These are phyloP conservation scores for Rhodotorula toruloides DNA, from an alignment of 768 basidiomycete species.

Conservation along the genomic window DNA sequence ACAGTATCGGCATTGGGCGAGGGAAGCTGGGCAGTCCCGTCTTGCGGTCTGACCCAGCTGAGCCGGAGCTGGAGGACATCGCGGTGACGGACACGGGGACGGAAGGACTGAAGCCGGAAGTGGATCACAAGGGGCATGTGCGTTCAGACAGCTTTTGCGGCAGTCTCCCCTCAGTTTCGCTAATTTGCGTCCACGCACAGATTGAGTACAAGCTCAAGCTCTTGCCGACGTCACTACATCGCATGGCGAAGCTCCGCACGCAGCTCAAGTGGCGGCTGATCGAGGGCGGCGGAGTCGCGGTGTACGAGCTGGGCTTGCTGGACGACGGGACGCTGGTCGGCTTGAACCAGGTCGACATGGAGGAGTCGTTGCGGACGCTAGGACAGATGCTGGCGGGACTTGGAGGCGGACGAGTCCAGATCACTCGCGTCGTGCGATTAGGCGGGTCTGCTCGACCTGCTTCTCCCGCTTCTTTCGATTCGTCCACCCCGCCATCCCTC, in stretches of 20 bases:
- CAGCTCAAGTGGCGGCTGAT: conserved; percentile 92
- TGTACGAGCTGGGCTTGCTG: conserved; percentile 73
- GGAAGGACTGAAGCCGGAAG: conserved; percentile 11
- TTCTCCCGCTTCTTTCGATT: no score
- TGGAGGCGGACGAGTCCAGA: conserved; percentile 51
- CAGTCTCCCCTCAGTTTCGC: neutral
- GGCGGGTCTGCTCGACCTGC: neutral
- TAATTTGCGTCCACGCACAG: neutral
- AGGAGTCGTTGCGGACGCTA: conserved; percentile 74
- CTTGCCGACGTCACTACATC: conserved; percentile 39
- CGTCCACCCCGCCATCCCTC: neutral
- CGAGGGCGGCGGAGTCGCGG: conserved; percentile 75
- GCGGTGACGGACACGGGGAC: neutral
- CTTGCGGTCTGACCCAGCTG: neutral
- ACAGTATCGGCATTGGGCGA: neutral
- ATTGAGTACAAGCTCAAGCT: conserved; percentile 38
- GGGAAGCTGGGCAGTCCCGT: neutral
- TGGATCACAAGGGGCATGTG: conserved; percentile 19
- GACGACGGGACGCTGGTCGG: conserved; percentile 86
- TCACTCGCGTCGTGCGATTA: conserved; percentile 25
- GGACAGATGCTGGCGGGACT: conserved; percentile 93
- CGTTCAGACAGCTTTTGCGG: neutral
- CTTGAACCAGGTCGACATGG: conserved; percentile 63
- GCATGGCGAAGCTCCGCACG: conserved; percentile 64
- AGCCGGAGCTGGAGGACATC: neutral